A percentile compares a stretch with the other conserved stretches of the same genome.
Evolutionary conservation across 192 early-diverging fungal genomes (phyloP).

Genomic region (Ambispora gerdemannii): DNA sequence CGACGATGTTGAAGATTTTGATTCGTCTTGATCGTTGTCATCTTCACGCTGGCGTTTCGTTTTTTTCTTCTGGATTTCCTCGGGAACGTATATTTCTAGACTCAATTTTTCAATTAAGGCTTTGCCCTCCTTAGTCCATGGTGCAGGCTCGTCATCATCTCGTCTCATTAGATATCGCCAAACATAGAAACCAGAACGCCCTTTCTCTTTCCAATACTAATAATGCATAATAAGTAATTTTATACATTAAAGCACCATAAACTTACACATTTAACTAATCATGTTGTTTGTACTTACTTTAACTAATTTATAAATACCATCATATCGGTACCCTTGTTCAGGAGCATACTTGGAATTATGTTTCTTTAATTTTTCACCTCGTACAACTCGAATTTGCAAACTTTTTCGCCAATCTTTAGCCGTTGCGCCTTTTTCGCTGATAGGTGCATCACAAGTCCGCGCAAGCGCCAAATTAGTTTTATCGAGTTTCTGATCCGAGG

Average conservation of each 20-base stretch:
- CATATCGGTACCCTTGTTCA: slow-evolving; percentile 55
- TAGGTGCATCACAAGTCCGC: slow-evolving; percentile 49
- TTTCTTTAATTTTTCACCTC: slow-evolving; percentile 47
- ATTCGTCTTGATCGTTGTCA: neutral
- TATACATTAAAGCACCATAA: neutral
- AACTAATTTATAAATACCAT: slow-evolving; percentile 65
- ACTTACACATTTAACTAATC: no score
- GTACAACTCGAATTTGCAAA: slow-evolving; percentile 55
- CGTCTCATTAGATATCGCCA: slow-evolving; percentile 65
- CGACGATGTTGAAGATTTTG: neutral
- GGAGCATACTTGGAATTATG: slow-evolving; percentile 52
- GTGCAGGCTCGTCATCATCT: slow-evolving; percentile 60
- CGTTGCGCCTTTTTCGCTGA: slow-evolving; percentile 42
- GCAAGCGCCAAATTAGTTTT: slow-evolving; percentile 58
- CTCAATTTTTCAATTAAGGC: slow-evolving; percentile 42
- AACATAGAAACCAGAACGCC: slow-evolving; percentile 44
- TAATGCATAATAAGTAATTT: neutral
- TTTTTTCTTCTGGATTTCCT: neutral
- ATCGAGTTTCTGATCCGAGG: slow-evolving; percentile 56
- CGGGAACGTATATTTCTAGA: slow-evolving; percentile 39
- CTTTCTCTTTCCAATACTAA: slow-evolving; percentile 56
- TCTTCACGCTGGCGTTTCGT: neutral
- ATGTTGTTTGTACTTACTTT: slow-evolving; percentile 35
- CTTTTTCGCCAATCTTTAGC: slow-evolving; percentile 56
- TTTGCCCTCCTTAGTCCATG: slow-evolving; percentile 60